Evolutionary conservation across 805 yeast species (phyloP), one percentile per base, ranked within the genome.

Genomic region (Yarrowia deformans): DNA sequence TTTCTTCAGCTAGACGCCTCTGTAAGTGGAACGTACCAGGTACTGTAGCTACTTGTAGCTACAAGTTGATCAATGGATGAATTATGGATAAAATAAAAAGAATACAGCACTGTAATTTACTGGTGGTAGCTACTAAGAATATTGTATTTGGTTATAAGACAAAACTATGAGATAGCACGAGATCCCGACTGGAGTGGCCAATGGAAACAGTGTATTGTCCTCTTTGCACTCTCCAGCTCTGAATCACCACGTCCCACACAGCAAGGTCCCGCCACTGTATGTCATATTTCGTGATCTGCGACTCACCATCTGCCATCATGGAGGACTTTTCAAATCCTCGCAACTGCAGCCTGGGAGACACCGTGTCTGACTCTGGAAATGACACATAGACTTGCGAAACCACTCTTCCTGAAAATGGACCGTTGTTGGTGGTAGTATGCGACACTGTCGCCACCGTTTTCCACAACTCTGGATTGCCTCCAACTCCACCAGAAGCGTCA

Each of bases 391-490:
- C 75, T 73, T 86, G 88, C 8, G 83, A 82, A 32, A 84, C 88
- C 70, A 79, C 81, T 2, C 82, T 81, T 0, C 88, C 88, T 18
- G 76, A 75, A 32, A 74, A 73, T 10, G 78, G 76, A 0, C 89
- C 89, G 32, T 78, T 81, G 71, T 86, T 86, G 48, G 78, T 77
- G 14, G 85, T 81, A 19, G 74, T 76, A 2, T 83, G 87, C 40
- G 77, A 76, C 5, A 84, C 85, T 54, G 80, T 75, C 72, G 83
- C 85, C 58, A 84, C 76, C 0, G 77, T 78, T 55, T 85, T 85
- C 88, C 88, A 87, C 40, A 87, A 78, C 0, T 84, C 88, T 5
- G 86, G 87, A 74, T 86, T 85, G 1, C 90, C 89, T 0, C 89
- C 89, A 18, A 72, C 55, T 10, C 70, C 73, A 19, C 90, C 89